Percentiles rank a stretch among this genome's conserved stretches.
Conservation (phyloP, 192 early-diverging fungal species). For the Coemansia furcata region DNA sequence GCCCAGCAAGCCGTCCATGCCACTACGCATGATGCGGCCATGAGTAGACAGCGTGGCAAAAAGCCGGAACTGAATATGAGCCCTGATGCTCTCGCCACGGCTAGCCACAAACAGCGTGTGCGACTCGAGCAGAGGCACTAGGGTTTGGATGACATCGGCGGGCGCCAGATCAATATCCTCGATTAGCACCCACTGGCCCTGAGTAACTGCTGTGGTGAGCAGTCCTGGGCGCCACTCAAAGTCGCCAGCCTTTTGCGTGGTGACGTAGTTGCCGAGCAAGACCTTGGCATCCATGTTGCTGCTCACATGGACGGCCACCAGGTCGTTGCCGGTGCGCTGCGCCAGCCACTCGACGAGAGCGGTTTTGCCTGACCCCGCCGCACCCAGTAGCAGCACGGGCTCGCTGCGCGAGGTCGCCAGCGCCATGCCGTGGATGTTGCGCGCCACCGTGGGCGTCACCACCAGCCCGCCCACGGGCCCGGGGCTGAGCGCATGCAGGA, state of each 20-base stretch:
- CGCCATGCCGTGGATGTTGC: slow-evolving; percentile 77
- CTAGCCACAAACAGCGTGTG: slow-evolving; percentile 86
- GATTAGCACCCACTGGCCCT: slow-evolving; percentile 94
- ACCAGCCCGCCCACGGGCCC: slow-evolving; percentile 55
- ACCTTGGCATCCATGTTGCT: slow-evolving; percentile 96
- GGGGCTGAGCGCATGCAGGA: slow-evolving; percentile 35
- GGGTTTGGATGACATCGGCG: slow-evolving; percentile 86
- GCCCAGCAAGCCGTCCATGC: slow-evolving; percentile 44
- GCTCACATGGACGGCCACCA: slow-evolving; percentile 92
- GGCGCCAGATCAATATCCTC: slow-evolving; percentile 98
- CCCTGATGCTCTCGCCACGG: slow-evolving; percentile 81
- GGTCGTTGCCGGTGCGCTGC: slow-evolving; percentile 68
- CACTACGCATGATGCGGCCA: slow-evolving; percentile 43
- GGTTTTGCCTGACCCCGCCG: slow-evolving; percentile 87
- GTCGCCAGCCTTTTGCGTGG: slow-evolving; percentile 85
- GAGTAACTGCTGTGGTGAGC: slow-evolving; percentile 82
- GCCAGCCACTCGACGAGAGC: slow-evolving; percentile 87
- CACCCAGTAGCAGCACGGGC: slow-evolving; percentile 85
- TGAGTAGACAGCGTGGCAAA: slow-evolving; percentile 81
- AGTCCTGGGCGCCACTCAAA: slow-evolving; percentile 96
- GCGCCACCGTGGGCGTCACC: slow-evolving; percentile 71
- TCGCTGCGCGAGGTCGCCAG: slow-evolving; percentile 81
- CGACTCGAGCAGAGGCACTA: slow-evolving; percentile 90
- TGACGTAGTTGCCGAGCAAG: slow-evolving; percentile 92
- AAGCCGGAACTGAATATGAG: slow-evolving; percentile 83